Base-by-base conservation (phyloP, 2,329 filamentous ascomycete species). In the Fusarium bulbicola region DNA sequence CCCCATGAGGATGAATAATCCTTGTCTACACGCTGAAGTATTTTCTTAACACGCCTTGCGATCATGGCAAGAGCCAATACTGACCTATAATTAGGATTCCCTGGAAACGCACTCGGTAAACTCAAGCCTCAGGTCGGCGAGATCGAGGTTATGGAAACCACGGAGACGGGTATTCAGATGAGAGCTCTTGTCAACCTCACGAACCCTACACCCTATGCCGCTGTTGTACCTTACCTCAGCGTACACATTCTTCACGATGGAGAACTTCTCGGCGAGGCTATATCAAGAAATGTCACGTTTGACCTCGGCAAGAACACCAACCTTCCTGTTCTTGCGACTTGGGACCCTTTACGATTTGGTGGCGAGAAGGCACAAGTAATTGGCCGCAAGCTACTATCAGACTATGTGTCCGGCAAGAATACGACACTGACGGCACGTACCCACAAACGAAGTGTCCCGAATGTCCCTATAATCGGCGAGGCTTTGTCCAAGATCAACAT, bases 141-240 rank as follows among this genome's bases (percentile, higher is more conserved):
- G 68, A 83, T 98, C 40, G 87, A 88, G 72, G 90, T 98, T 63
- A 79, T 92, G 45, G 90, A 92, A 63, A 97, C 95, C 1, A 92
- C 92, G 3, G 84, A 88, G 40, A 90, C 90, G 6, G 92, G 92
- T 7, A 85, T 98, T 52, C 90, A 88, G 26, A 83, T 98, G 40
- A 86, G 91, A 77, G 92, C 93, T 20, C 83, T 86, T 43, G 87
- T 97, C 77, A 97, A 96, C 79, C 87, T 97, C 68, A 97, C 93
- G 8, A 99, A 99, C 78, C 95, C 95, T 3, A 97, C 95, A 1
- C 88, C 91, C 8, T 98, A 98, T 80, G 91, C 93, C 9, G 95
- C 94, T 8, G 86, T 85, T 5, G 86, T 98, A n/a, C 95, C 95
- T 4, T 95, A 91, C 70, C 83, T 94, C 72, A 95, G 92, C 79